Conservation (phyloP, 441 rosid genomes). For the Gossypium lobatum region DNA sequence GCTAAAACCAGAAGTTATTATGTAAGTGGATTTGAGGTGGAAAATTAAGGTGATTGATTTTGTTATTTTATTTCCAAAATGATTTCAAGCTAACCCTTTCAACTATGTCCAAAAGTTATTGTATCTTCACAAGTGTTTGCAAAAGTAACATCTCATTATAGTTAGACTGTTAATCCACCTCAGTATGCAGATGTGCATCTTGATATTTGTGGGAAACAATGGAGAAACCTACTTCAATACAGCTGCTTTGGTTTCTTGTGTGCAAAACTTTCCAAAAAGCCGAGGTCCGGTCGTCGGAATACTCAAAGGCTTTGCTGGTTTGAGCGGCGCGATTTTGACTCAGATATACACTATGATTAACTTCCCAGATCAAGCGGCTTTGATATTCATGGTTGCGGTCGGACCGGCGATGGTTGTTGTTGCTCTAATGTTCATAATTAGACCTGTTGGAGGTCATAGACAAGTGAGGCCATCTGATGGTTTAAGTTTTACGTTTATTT, state of each 20-base stretch:
- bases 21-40: not conserved
- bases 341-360: slow-evolving; percentile 73
- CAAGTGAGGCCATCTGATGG: slow-evolving; percentile 66
- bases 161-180: slow-evolving; percentile 1
- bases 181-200: slow-evolving; percentile 69
- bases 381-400: slow-evolving; percentile 93
- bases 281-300: slow-evolving; percentile 96
- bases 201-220: slow-evolving; percentile 80
- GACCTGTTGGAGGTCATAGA: slow-evolving; percentile 92
- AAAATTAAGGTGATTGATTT: not conserved
- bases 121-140: not conserved
- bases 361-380: slow-evolving; percentile 68
- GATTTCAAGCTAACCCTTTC: not conserved
- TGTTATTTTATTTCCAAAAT: not conserved
- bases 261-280: slow-evolving; percentile 91
- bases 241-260: slow-evolving; percentile 82
- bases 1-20: not conserved
- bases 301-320: slow-evolving; percentile 95
- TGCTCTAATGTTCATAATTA: slow-evolving; percentile 70
- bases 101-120: not conserved
- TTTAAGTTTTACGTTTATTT: slow-evolving; percentile 57
- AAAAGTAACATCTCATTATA: too few relatives aligned
- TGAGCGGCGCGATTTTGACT: slow-evolving; percentile 91
- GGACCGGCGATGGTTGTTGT: slow-evolving; percentile 76
- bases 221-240: slow-evolving; percentile 98